Percentiles rank a stretch among this genome's conserved stretches.
phyloP scores from a whole-genome alignment of 208 protist species.

The Trypanosomatidae sp. region DNA sequence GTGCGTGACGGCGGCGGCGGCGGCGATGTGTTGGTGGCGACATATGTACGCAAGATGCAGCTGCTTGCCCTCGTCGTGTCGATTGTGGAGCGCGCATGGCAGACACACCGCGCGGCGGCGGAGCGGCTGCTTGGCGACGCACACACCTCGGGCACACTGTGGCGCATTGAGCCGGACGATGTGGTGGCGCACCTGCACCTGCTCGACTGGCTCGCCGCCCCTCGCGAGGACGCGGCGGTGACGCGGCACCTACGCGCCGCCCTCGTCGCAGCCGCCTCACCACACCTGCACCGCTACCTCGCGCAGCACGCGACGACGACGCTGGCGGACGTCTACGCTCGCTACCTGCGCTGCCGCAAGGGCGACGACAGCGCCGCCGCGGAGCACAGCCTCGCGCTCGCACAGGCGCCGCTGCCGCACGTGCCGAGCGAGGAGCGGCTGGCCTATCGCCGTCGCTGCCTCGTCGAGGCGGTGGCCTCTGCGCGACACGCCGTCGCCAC shows the following conservation, averaged over 20 bases:
- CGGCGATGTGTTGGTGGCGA: background rate
- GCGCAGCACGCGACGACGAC: slow-evolving; percentile 29
- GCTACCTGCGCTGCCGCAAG: slow-evolving; percentile 52
- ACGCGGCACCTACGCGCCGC: slow-evolving; percentile 45
- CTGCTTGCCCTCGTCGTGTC: slow-evolving; percentile 30
- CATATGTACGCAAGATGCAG: slow-evolving; percentile 41
- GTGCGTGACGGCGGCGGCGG: background rate
- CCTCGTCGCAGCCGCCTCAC: slow-evolving; percentile 39
- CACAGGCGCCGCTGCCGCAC: slow-evolving; percentile 34
- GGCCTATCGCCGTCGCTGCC: slow-evolving; percentile 43
- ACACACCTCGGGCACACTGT: slow-evolving; percentile 64
- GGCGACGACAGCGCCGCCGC: slow-evolving; percentile 53
- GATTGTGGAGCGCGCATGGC: slow-evolving; percentile 61
- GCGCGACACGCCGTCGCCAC: slow-evolving; percentile 41
- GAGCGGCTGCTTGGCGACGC: slow-evolving; percentile 72
- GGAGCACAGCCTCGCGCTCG: slow-evolving; percentile 54
- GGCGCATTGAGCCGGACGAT: slow-evolving; percentile 72
- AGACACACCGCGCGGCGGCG: slow-evolving; percentile 53
- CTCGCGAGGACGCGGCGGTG: slow-evolving; percentile 39
- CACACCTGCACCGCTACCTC: slow-evolving; percentile 61
- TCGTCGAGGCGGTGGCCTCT: slow-evolving; percentile 57
- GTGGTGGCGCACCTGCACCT: slow-evolving; percentile 76
- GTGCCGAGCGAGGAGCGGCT: slow-evolving; percentile 63
- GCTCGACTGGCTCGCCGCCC: slow-evolving; percentile 71
- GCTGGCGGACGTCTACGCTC: slow-evolving; percentile 63